Conservation (phyloP, 2,329 filamentous ascomycete genomes). For the Penicillium italicum region DNA sequence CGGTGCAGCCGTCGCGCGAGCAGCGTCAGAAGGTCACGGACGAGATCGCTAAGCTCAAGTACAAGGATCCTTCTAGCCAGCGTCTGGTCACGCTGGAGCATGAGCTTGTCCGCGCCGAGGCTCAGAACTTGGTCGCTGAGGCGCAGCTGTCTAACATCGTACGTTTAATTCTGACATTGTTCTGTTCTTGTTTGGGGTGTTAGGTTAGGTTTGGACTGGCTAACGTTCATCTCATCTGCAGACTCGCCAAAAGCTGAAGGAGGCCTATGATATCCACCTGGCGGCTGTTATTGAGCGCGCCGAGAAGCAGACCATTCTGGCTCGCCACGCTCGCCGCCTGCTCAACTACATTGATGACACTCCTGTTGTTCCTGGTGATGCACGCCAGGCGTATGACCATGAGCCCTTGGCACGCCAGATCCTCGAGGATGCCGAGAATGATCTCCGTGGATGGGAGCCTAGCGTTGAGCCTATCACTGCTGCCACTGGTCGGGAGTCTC, state of each 20-base stretch:
- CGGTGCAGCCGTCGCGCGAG: conserved; percentile 87
- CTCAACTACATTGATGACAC: conserved; percentile 83
- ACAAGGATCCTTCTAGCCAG: conserved; percentile 83
- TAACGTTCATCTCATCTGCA: conserved; percentile 35
- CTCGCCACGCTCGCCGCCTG: conserved; percentile 81
- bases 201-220: not conserved
- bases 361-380: conserved; percentile 82
- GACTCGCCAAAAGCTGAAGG: conserved; percentile 94
- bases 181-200: not conserved
- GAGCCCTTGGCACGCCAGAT: conserved; percentile 71
- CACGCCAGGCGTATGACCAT: conserved; percentile 64
- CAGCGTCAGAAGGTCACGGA: conserved; percentile 83
- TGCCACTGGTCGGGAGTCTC: conserved; percentile 39
- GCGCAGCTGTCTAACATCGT: conserved; percentile 94
- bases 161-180: conserved; percentile 37
- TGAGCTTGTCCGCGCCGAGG: conserved; percentile 92
- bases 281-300: conserved; percentile 89
- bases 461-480: conserved; percentile 54
- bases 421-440: conserved; percentile 86
- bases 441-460: conserved; percentile 71
- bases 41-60: conserved; percentile 86
- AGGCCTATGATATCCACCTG: conserved; percentile 86
- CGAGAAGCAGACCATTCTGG: conserved; percentile 94
- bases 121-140: conserved; percentile 92
- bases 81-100: conserved; percentile 85